Conservation (phyloP, 768 basidiomycete genomes). For the Lentinula boryana region DNA sequence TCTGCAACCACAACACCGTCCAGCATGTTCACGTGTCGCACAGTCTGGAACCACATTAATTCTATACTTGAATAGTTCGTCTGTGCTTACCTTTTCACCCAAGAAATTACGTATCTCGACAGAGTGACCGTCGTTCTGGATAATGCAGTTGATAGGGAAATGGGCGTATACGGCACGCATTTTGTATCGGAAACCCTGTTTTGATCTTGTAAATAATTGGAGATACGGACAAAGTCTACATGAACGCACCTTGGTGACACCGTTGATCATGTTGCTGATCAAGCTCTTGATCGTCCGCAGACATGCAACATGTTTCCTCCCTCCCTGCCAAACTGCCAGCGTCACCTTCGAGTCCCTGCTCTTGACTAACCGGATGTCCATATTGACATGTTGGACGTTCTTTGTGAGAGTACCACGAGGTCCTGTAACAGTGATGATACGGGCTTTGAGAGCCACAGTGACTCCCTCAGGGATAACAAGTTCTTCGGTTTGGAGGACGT, state of each 20-base stretch:
- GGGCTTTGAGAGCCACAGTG: conserved; percentile 82
- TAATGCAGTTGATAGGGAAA: conserved; percentile 99
- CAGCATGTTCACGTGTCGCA: conserved; percentile 90
- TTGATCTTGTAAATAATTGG: background rate
- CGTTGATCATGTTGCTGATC: conserved; percentile 96
- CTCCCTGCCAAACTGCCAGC: conserved; percentile 96
- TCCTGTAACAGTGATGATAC: conserved; percentile 87
- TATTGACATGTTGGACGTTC: conserved; percentile 88
- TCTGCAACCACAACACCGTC: conserved; percentile 79
- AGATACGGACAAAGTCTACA: too few relatives aligned
- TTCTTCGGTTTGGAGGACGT: conserved; percentile 91
- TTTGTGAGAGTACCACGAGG: conserved; percentile 91
- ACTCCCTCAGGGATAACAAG: conserved; percentile 84
- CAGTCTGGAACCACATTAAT: conserved; percentile 47
- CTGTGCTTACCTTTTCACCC: conserved; percentile 73
- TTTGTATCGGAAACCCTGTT: conserved; percentile 98
- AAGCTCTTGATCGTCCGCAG: conserved; percentile 92
- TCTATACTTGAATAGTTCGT: background rate
- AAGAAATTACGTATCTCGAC: conserved; percentile 95
- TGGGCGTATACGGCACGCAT: conserved; percentile 99
- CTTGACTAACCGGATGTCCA: conserved; percentile 86
- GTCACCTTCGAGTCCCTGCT: conserved; percentile 75
- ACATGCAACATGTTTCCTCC: conserved; percentile 97
- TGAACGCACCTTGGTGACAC: conserved; percentile 81
- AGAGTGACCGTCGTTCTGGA: conserved; percentile 63